Percentiles rank a stretch among this genome's conserved stretches.
These are phyloP conservation scores for Chaetomiaceae sp. DNA, from an alignment of 2,329 filamentous ascomycete genomes.

Conservation along the genomic window DNA sequence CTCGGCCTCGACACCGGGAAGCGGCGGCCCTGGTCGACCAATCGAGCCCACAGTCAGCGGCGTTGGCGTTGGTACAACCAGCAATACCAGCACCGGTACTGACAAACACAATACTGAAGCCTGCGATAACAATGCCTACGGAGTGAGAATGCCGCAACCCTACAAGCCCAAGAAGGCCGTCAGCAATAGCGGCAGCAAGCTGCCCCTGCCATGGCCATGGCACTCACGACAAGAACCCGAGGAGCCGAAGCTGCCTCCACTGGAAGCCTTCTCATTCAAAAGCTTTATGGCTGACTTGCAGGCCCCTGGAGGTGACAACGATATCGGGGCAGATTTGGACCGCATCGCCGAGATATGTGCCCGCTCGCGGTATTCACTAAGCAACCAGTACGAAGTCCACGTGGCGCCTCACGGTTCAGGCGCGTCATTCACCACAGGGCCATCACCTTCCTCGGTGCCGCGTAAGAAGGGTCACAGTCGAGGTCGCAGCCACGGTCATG, in stretches of 20 bases:
- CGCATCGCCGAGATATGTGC: constrained; percentile 65
- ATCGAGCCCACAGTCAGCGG: constrained; percentile 26
- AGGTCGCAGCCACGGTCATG: constrained; percentile 29
- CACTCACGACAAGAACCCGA: constrained; percentile 22
- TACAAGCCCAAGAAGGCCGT: constrained; percentile 38
- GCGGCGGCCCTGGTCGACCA: constrained; percentile 26
- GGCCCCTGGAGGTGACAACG: constrained; percentile 38
- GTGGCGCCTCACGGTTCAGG: constrained; percentile 59
- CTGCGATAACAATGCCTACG: constrained; percentile 7
- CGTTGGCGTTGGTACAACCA: constrained; percentile 15
- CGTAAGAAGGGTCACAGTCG: constrained; percentile 17
- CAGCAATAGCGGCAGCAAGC: constrained; percentile 22
- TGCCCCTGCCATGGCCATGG: constrained; percentile 31
- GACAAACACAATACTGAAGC: not conserved
- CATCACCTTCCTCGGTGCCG: constrained; percentile 17
- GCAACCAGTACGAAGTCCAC: constrained; percentile 64
- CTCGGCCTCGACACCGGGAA: constrained; percentile 23
- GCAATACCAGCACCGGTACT: not conserved
- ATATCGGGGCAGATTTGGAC: constrained; percentile 56
- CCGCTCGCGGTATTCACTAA: constrained; percentile 59
- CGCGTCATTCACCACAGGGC: constrained; percentile 39
- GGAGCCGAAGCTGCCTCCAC: constrained; percentile 51
- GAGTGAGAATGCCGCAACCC: constrained; percentile 41
- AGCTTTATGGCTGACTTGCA: constrained; percentile 57
- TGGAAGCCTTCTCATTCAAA: constrained; percentile 62